Percentiles rank a stretch among this genome's conserved stretches.
phyloP scores from a whole-genome alignment of 495 filamentous ascomycete genomes.

The Acidiella bohemica region DNA sequence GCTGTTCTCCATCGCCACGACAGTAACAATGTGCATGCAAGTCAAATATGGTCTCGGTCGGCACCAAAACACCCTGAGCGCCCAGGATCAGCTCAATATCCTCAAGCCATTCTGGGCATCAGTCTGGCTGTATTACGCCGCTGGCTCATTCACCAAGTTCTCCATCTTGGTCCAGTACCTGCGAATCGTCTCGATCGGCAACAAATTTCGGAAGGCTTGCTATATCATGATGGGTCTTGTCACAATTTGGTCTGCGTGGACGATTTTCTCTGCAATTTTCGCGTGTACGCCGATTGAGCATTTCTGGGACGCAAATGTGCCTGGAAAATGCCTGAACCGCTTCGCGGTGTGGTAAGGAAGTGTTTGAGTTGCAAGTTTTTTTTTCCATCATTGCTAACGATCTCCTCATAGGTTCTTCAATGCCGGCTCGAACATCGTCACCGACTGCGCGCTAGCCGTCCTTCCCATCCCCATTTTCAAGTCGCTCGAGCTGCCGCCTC shows the following conservation, averaged over 20 bases:
- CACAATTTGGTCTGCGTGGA: slow-evolving; percentile 18
- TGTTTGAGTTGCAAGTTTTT: too few species aligned
- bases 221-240: slow-evolving; percentile 18
- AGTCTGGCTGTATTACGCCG: slow-evolving; percentile 9
- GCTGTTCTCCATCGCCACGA: slow-evolving; percentile 20
- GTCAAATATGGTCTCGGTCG: slow-evolving; percentile 21
- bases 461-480: slow-evolving; percentile 24
- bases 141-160: slow-evolving; percentile 18
- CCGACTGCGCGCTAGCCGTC: slow-evolving; percentile 36
- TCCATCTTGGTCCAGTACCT: slow-evolving; percentile 25
- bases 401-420: too few species aligned
- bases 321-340: slow-evolving; percentile 33
- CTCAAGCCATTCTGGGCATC: slow-evolving; percentile 21
- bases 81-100: slow-evolving; percentile 3
- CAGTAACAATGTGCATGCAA: slow-evolving; percentile 13
- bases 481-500: slow-evolving; percentile 18
- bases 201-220: slow-evolving; percentile 16
- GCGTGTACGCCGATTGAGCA: slow-evolving; percentile 23
- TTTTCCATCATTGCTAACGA: too few species aligned
- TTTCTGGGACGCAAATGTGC: slow-evolving; percentile 28
- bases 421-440: too few species aligned
- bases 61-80: slow-evolving; percentile 10
- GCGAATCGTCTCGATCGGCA: slow-evolving; percentile 18
- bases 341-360: slow-evolving; percentile 29
- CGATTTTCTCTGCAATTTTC: slow-evolving; percentile 23